These are phyloP conservation scores for Scedosporium apiospermum DNA, from an alignment of 2,329 filamentous ascomycete genomes.

Conservation along the genomic window DNA sequence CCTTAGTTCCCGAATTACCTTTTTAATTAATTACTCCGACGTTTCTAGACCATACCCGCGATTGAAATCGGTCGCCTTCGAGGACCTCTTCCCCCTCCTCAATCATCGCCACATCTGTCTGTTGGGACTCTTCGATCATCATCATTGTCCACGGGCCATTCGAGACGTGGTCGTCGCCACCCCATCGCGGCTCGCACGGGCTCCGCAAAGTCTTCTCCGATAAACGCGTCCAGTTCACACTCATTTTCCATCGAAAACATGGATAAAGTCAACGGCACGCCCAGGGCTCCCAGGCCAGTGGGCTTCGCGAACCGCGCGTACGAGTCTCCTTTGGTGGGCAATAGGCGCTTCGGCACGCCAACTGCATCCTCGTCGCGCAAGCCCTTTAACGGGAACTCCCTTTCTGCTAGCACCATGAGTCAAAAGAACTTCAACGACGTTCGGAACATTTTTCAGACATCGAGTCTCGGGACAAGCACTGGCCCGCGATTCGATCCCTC, in stretches of 20 bases:
- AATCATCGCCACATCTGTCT: not conserved
- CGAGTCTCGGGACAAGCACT: conserved; percentile 18
- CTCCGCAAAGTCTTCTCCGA: not conserved
- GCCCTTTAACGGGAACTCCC: conserved; percentile 5
- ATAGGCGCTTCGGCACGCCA: conserved; percentile 28
- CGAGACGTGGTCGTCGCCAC: not conserved
- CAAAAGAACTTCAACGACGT: conserved; percentile 24
- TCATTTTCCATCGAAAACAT: not conserved
- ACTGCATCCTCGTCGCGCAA: conserved; percentile 26
- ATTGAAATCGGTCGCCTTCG: not conserved
- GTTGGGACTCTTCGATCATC: not conserved
- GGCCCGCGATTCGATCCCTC: conserved; percentile 33
- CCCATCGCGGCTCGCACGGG: not conserved
- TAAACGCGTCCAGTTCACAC: not conserved
- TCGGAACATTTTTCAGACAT: conserved; percentile 33
- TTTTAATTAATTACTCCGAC: not conserved
- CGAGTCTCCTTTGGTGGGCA: conserved; percentile 15
- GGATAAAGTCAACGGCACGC: conserved; percentile 20
- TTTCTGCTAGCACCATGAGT: conserved; percentile 24
- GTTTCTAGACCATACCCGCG: not conserved
- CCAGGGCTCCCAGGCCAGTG: conserved; percentile 28
- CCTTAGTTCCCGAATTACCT: not conserved
- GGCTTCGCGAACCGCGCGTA: conserved; percentile 34
- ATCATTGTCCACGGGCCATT: not conserved
- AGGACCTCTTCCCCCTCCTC: not conserved